Conservation (phyloP, 441 rosid genomes). For the Omphalea diandra region DNA sequence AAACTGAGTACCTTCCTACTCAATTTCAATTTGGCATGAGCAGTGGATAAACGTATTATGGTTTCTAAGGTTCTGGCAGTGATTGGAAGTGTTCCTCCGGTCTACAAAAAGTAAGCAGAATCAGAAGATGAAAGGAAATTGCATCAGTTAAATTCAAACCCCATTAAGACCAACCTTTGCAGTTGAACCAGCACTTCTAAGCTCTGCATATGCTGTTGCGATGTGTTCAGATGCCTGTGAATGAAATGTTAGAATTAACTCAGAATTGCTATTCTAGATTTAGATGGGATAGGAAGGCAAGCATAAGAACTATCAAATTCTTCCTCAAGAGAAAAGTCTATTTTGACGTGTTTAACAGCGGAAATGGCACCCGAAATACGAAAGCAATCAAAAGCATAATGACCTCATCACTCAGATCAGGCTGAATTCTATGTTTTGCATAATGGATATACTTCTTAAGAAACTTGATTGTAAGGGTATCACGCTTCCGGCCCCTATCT, state of each 20-base stretch:
- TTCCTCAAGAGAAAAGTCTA: background rate
- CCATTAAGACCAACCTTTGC: constrained; percentile 56
- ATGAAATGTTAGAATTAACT: constrained; percentile 18
- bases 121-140: constrained; percentile 18
- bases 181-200: constrained; percentile 74
- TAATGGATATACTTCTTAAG: constrained; percentile 96
- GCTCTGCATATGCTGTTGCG: constrained; percentile 93
- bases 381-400: constrained; percentile 8
- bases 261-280: constrained; percentile 4
- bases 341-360: background rate
- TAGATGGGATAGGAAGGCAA: background rate
- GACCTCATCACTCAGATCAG: constrained; percentile 95
- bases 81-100: constrained; percentile 97
- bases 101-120: constrained; percentile 46
- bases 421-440: constrained; percentile 93
- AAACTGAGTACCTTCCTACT: constrained; percentile 67
- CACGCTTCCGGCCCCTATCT: constrained; percentile 66
- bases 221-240: constrained; percentile 86
- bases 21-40: constrained; percentile 94
- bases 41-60: constrained; percentile 93
- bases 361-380: background rate
- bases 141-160: background rate
- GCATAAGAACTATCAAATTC: background rate
- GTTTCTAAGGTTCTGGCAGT: constrained; percentile 98
- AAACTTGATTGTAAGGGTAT: constrained; percentile 80